These are phyloP conservation scores for Penicillium desertorum DNA, from an alignment of 495 filamentous ascomycete species.

Conservation along the genomic window DNA sequence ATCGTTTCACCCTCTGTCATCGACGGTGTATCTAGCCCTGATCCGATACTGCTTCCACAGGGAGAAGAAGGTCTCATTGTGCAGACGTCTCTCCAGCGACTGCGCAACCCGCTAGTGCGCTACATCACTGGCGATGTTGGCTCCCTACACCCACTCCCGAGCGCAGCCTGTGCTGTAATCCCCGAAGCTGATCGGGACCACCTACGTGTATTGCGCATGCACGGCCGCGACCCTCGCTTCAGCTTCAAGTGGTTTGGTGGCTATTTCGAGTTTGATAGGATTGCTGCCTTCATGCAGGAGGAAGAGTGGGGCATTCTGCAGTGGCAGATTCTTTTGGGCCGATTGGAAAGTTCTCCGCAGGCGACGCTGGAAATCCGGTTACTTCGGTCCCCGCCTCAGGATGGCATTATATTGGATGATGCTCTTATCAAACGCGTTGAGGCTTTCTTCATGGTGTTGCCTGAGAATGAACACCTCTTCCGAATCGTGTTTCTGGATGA, in stretches of 20 bases:
- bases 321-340: conserved; percentile 42
- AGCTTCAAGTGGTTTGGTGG: conserved; percentile 35
- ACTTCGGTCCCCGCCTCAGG: not conserved
- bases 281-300: conserved; percentile 18
- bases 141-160: conserved; percentile 32
- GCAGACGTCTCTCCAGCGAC: conserved; percentile 37
- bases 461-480: not conserved
- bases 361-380: not conserved
- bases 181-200: conserved; percentile 10
- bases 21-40: not conserved
- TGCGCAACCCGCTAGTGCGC: conserved; percentile 40
- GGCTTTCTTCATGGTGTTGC: not conserved
- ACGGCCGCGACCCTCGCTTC: conserved; percentile 34
- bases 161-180: conserved; percentile 1
- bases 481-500: not conserved
- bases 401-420: not conserved
- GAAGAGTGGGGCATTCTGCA: conserved; percentile 31
- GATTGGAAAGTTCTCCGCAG: not conserved
- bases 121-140: conserved; percentile 42
- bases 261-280: conserved; percentile 31
- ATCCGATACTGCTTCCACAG: conserved; percentile 14
- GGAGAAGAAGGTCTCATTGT: conserved; percentile 33
- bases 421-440: not conserved
- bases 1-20: conserved; percentile 23
- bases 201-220: conserved; percentile 26